phyloP scores from a whole-genome alignment of 2,329 filamentous ascomycete genomes.

The Celoporthe dispersa region DNA sequence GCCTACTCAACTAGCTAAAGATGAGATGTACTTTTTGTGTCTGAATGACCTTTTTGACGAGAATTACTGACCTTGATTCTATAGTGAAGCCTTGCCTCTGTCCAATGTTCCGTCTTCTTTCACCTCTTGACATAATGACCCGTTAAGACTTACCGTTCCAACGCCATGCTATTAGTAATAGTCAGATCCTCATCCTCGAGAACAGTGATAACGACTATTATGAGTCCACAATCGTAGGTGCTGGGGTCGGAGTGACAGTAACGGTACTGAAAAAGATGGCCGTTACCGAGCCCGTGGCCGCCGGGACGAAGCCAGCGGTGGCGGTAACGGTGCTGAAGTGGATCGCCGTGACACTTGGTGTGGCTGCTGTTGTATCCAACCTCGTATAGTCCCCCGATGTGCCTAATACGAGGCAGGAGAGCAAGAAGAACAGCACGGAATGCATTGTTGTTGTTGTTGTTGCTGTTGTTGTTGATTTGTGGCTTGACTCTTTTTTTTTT shows the following conservation, averaged over 20 bases:
- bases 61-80: background rate
- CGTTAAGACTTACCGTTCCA: background rate
- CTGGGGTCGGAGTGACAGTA: background rate
- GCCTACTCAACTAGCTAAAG: background rate
- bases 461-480: too few species aligned
- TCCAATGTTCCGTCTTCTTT: background rate
- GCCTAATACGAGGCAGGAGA: background rate
- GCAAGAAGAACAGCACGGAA: background rate
- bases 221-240: background rate
- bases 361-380: too few species aligned
- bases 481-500: too few species aligned
- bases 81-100: background rate
- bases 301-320: background rate
- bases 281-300: background rate
- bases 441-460: background rate
- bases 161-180: background rate
- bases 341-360: background rate
- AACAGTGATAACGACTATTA: background rate
- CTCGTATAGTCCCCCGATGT: background rate
- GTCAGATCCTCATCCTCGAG: background rate
- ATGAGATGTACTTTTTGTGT: too few species aligned
- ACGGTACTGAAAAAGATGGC: background rate
- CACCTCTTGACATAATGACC: background rate
- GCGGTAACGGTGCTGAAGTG: background rate
- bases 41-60: background rate